These are phyloP conservation scores for Rhizomucor miehei DNA, from an alignment of 371 early-diverging fungal species.

Conservation along the genomic window DNA sequence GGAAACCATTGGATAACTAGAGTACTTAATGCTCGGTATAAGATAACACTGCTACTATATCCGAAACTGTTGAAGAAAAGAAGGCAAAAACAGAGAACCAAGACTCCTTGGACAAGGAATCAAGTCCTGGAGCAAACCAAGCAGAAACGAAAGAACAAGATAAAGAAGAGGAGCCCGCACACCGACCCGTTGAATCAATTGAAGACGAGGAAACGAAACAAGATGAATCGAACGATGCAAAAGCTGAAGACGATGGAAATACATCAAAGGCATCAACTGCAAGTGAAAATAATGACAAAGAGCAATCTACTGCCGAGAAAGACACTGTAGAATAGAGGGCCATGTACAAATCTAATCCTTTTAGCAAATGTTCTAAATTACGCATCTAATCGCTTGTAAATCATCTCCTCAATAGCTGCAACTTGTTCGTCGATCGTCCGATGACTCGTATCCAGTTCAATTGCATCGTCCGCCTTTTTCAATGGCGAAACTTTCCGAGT, in stretches of 20 bases:
- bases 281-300: not conserved
- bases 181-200: not conserved
- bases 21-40: too few relatives aligned
- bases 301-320: not conserved
- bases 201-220: not conserved
- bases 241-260: not conserved
- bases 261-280: not conserved
- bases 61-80: too few relatives aligned
- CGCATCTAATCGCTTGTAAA: slow-evolving; percentile 20
- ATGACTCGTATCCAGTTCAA: slow-evolving; percentile 78
- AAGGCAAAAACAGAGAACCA: too few relatives aligned
- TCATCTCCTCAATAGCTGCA: slow-evolving; percentile 58
- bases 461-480: slow-evolving; percentile 76
- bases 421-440: slow-evolving; percentile 80
- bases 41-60: too few relatives aligned
- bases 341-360: too few relatives aligned
- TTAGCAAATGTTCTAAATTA: not conserved
- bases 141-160: not conserved
- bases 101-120: too few relatives aligned
- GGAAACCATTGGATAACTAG: not conserved
- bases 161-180: not conserved
- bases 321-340: too few relatives aligned
- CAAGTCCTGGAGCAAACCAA: too few relatives aligned
- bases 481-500: slow-evolving; percentile 79
- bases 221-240: not conserved